These are phyloP conservation scores for Pseudogymnoascus sp. DNA, from an alignment of 2,329 filamentous ascomycete genomes.

Conservation along the genomic window DNA sequence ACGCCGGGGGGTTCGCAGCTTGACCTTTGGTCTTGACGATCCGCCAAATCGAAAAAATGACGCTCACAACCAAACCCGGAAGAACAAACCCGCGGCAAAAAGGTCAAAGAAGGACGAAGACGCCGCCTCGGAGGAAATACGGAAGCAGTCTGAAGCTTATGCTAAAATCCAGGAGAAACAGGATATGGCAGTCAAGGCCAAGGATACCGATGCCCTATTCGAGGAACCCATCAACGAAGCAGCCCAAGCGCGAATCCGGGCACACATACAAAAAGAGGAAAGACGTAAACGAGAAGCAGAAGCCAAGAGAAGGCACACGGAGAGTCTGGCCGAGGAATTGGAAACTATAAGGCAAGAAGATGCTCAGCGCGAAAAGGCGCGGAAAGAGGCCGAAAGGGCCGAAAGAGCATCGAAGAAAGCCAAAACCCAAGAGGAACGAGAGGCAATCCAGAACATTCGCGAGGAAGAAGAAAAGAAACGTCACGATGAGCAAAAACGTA, in stretches of 20 bases:
- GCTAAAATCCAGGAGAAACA: slow-evolving; percentile 1
- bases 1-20: background rate
- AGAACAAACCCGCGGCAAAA: background rate
- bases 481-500: background rate
- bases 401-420: background rate
- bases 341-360: background rate
- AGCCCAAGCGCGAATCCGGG: background rate
- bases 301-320: background rate
- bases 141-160: background rate
- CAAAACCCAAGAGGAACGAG: background rate
- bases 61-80: background rate
- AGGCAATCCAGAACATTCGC: background rate
- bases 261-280: background rate
- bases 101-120: background rate
- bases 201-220: background rate
- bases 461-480: background rate
- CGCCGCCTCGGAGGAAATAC: background rate
- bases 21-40: background rate
- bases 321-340: background rate
- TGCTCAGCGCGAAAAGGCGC: background rate
- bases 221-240: background rate
- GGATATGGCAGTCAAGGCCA: background rate
- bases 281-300: background rate
- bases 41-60: background rate
- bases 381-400: background rate